Percentiles rank a stretch among this genome's conserved stretches.
These are phyloP conservation scores for Xylaria sp. DNA, from an alignment of 2,329 filamentous ascomycete species.

Conservation along the genomic window DNA sequence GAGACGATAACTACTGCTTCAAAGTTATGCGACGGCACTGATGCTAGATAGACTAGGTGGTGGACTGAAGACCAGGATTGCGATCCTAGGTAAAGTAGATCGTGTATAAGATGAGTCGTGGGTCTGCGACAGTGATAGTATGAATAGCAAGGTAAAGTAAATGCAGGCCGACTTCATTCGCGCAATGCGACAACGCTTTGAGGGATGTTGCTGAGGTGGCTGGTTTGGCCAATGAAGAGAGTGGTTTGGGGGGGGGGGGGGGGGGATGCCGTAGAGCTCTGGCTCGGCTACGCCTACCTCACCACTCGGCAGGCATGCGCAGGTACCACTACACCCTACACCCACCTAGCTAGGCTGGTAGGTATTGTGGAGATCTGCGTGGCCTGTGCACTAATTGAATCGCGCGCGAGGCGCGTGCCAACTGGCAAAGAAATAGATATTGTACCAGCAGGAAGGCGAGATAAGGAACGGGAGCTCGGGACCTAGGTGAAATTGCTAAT, in stretches of 20 bases:
- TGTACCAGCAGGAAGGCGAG: neutral
- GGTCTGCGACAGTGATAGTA: neutral
- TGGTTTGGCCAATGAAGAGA: constrained; percentile 37
- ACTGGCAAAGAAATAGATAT: neutral
- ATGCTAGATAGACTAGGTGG: neutral
- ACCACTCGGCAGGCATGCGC: constrained; percentile 32
- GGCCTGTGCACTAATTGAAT: constrained; percentile 13
- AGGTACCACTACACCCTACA: neutral
- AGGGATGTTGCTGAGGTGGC: constrained; percentile 11
- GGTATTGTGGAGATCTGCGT: neutral
- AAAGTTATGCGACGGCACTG: neutral
- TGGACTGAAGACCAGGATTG: neutral
- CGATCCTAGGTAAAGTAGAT: neutral
- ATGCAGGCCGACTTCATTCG: constrained; percentile 1
- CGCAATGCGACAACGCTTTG: constrained; percentile 17
- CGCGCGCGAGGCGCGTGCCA: neutral
- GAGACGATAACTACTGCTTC: neutral
- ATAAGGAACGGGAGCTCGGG: neutral
- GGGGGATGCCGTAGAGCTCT: constrained; percentile 10
- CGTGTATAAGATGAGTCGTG: neutral
- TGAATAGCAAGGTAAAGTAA: neutral
- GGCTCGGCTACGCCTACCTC: constrained; percentile 6
- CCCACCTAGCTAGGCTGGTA: too few species aligned
- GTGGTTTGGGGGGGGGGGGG: constrained; percentile 29
- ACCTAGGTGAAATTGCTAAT: constrained; percentile 12